Conservation (phyloP, 2,329 filamentous ascomycete species). For the Pseudocercospora pini-densiflorae region DNA sequence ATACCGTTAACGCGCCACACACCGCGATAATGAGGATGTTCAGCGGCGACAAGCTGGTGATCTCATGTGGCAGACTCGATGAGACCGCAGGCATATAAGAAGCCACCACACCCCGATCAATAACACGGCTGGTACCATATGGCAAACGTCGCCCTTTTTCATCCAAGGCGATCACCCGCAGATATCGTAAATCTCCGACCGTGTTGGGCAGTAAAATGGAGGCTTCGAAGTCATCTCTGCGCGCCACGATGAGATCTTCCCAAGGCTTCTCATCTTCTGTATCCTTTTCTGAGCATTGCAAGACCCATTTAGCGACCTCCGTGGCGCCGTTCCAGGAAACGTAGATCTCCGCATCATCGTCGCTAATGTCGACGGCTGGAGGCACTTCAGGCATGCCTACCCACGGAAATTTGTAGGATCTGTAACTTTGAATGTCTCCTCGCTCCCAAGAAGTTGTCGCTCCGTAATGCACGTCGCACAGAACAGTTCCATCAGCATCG, state of each 20-base stretch:
- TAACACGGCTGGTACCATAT: constrained; percentile 29
- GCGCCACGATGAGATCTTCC: constrained; percentile 27
- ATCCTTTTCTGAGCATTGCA: constrained; percentile 52
- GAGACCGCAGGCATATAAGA: constrained; percentile 24
- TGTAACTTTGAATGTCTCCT: constrained; percentile 55
- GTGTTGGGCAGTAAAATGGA: constrained; percentile 29
- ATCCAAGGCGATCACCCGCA: constrained; percentile 38
- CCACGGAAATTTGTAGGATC: constrained; percentile 59
- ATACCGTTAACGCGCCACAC: constrained; percentile 24
- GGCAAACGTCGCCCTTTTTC: constrained; percentile 28
- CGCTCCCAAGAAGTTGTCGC: constrained; percentile 34
- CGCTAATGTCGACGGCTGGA: constrained; percentile 38
- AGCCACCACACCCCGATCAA: constrained; percentile 31
- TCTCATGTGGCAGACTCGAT: constrained; percentile 11
- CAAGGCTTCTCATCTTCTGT: constrained; percentile 26
- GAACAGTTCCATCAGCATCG: constrained; percentile 49
- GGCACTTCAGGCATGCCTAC: constrained; percentile 42
- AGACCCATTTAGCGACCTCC: constrained; percentile 52
- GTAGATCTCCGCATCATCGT: constrained; percentile 45
- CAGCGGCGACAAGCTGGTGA: constrained; percentile 21
- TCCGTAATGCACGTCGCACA: constrained; percentile 58
- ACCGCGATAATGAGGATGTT: constrained; percentile 30
- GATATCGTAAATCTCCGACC: constrained; percentile 27
- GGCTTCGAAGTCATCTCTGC: constrained; percentile 48
- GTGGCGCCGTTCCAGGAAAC: constrained; percentile 59